Conservation (phyloP, 2,329 filamentous ascomycete genomes). For the Triangularia verruculosa region DNA sequence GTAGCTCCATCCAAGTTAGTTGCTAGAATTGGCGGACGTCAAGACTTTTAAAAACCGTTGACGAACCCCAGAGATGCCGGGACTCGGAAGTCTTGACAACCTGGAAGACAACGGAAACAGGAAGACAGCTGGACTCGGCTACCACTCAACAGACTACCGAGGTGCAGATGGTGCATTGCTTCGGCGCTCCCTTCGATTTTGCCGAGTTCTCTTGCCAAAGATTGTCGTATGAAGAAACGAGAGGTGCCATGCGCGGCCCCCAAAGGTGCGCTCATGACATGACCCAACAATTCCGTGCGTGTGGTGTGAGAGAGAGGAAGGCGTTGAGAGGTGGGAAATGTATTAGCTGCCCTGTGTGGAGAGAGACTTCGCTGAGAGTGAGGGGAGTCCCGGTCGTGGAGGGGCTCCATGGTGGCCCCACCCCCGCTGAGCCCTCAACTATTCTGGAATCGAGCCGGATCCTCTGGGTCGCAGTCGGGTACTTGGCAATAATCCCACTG, state of each 20-base stretch:
- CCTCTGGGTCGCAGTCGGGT: constrained; percentile 19
- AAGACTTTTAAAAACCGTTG: not conserved
- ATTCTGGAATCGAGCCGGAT: constrained; percentile 27
- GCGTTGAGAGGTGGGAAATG: not conserved
- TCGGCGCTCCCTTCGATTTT: not conserved
- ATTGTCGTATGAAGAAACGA: not conserved
- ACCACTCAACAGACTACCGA: not conserved
- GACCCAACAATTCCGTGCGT: not conserved
- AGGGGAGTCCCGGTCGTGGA: not conserved
- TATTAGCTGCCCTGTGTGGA: too few species aligned
- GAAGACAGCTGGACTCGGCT: not conserved
- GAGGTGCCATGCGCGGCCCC: not conserved
- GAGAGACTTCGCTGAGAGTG: too few species aligned
- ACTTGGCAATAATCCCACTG: constrained; percentile 21
- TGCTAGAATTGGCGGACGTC: not conserved
- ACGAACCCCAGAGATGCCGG: not conserved
- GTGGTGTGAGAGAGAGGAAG: not conserved
- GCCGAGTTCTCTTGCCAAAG: not conserved
- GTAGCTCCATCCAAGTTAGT: not conserved
- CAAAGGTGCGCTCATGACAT: not conserved
- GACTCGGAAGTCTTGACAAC: not conserved
- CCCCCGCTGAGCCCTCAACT: constrained; percentile 18
- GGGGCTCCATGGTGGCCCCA: constrained; percentile 3
- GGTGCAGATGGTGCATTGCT: not conserved
- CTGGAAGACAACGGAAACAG: not conserved